Conservation (phyloP, 176 grass and related monocot genomes). For the Oropetium thomaeum region DNA sequence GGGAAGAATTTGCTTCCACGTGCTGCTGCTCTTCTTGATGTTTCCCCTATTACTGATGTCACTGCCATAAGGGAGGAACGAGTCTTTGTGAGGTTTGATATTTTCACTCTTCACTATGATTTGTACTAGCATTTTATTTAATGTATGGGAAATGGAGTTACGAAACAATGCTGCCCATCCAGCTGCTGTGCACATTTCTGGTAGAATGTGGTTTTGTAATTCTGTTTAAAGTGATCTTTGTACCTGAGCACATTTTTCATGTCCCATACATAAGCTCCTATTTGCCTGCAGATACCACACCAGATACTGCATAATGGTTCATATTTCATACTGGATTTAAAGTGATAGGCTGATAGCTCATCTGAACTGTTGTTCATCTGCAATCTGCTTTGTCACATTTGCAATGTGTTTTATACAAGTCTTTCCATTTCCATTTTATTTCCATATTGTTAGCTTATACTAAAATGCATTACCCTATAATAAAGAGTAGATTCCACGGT, state of each 20-base stretch:
- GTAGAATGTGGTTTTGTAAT: not conserved
- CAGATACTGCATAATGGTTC: not conserved
- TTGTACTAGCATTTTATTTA: conserved; percentile 6
- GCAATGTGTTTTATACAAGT: not conserved
- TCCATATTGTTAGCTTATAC: not conserved
- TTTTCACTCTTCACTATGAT: not conserved
- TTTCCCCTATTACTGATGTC: conserved; percentile 90
- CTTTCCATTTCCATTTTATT: not conserved
- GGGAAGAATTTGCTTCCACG: conserved; percentile 94
- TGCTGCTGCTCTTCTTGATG: conserved; percentile 80
- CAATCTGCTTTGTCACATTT: not conserved
- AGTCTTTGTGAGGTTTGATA: conserved; percentile 75
- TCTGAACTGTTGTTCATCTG: not conserved
- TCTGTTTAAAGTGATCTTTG: not conserved
- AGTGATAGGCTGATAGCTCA: not conserved
- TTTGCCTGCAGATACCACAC: not conserved
- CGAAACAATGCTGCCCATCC: not conserved
- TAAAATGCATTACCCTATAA: not conserved
- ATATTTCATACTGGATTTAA: not conserved
- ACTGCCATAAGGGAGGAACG: conserved; percentile 56
- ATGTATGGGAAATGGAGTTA: not conserved
- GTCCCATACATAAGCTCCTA: not conserved
- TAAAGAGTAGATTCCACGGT: not conserved
- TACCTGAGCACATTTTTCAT: not conserved
- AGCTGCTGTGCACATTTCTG: not conserved